phyloP scores from a whole-genome alignment of 2,329 filamentous ascomycete species.

The Aspergillus neoniger region DNA sequence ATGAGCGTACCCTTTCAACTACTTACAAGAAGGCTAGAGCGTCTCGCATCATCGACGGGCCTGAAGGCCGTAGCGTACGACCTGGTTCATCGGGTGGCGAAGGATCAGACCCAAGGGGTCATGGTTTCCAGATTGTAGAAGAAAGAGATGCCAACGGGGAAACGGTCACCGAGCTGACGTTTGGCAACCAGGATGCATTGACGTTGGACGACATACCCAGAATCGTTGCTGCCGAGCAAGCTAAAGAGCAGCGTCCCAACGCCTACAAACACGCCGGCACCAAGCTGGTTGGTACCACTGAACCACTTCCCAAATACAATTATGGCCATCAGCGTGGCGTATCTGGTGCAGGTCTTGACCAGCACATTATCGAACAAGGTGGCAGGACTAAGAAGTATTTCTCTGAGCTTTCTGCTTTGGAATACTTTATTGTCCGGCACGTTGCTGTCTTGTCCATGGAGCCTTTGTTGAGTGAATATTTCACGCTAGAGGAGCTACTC shows the following conservation, averaged over 20 bases:
- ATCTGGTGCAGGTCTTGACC: slow-evolving; percentile 55
- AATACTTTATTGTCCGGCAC: slow-evolving; percentile 97
- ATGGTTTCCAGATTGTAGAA: slow-evolving; percentile 75
- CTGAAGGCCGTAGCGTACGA: slow-evolving; percentile 66
- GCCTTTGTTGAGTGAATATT: slow-evolving; percentile 83
- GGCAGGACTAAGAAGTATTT: slow-evolving; percentile 78
- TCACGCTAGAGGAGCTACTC: slow-evolving; percentile 89
- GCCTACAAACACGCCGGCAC: slow-evolving; percentile 74
- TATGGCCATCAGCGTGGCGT: slow-evolving; percentile 70
- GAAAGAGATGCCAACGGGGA: slow-evolving; percentile 71
- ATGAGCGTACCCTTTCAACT: slow-evolving; percentile 91
- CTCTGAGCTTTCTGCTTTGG: slow-evolving; percentile 88
- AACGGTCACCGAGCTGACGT: slow-evolving; percentile 74
- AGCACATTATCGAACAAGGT: slow-evolving; percentile 54
- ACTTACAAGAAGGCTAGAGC: slow-evolving; percentile 88
- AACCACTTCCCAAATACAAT: slow-evolving; percentile 66
- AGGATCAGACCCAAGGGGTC: slow-evolving; percentile 53
- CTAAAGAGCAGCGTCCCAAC: slow-evolving; percentile 82
- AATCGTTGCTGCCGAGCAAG: slow-evolving; percentile 93
- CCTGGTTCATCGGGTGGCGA: slow-evolving; percentile 72
- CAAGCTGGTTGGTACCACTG: slow-evolving; percentile 62
- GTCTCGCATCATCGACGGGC: slow-evolving; percentile 88
- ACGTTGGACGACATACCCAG: slow-evolving; percentile 95
- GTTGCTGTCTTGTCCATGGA: slow-evolving; percentile 95
- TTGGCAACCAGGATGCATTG: slow-evolving; percentile 86